Evolutionary conservation across 1,139 yeast species (phyloP).

Genomic region (Yamadazyma conglobata): DNA sequence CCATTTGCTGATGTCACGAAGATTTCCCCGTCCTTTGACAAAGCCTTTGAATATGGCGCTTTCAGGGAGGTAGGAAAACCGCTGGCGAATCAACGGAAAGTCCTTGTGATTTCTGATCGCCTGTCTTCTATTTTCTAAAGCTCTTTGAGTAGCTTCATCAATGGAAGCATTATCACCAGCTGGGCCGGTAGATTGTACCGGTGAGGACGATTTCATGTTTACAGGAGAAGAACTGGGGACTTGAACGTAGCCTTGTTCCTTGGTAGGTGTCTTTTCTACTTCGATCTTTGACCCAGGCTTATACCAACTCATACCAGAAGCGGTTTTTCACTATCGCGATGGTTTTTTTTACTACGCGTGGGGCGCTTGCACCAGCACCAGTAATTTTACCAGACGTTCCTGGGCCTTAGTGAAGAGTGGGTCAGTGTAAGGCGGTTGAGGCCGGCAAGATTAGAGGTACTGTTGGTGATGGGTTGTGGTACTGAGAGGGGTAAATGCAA

Average conservation of each 20-base stretch:
- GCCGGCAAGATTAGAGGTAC: no score
- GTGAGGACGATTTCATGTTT: constrained; percentile 23
- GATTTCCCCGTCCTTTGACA: constrained; percentile 55
- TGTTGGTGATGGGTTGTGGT: no score
- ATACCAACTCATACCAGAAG: constrained; percentile 31
- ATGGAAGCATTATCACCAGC: constrained; percentile 1
- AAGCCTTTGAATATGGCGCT: constrained; percentile 59
- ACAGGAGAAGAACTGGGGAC: constrained; percentile 41
- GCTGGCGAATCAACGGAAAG: constrained; percentile 46
- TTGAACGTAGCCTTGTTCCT: constrained; percentile 22
- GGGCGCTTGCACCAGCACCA: no score
- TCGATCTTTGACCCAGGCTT: constrained; percentile 17
- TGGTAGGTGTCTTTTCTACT: constrained; percentile 18
- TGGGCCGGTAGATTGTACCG: no score
- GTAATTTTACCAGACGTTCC: no score
- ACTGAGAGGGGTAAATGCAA: no score
- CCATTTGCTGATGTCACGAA: constrained; percentile 52
- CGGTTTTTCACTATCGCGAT: constrained; percentile 3
- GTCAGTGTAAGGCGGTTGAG: no score
- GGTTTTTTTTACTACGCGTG: constrained; percentile 1
- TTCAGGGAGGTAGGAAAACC: constrained; percentile 45
- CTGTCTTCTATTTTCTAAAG: constrained; percentile 36
- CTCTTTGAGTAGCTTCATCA: constrained; percentile 24
- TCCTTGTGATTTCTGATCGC: constrained; percentile 41
- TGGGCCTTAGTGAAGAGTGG: no score